phyloP scores from a whole-genome alignment of 495 filamentous ascomycete genomes.

The Lindgomyces ingoldianus region DNA sequence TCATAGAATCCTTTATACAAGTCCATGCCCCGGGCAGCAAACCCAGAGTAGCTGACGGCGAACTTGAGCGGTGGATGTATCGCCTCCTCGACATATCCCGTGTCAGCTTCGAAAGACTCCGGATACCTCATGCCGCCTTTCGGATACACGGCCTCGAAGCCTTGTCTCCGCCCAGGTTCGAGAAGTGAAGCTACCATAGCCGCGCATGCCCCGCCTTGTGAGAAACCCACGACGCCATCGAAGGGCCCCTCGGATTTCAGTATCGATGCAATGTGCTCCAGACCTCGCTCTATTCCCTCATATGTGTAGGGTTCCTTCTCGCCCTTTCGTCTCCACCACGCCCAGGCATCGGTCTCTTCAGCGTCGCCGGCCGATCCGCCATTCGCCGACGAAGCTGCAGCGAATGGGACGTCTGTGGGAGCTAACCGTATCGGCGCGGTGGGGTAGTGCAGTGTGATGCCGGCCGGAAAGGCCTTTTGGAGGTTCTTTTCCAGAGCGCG shows the following conservation, averaged over 20 bases:
- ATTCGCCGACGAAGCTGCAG: constrained; percentile 4
- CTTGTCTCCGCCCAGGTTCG: constrained; percentile 56
- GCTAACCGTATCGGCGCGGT: constrained; percentile 64
- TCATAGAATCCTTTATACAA: constrained; percentile 71
- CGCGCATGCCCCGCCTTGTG: constrained; percentile 48
- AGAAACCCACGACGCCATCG: constrained; percentile 50
- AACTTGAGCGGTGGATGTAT: constrained; percentile 69
- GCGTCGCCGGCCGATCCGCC: constrained; percentile 24
- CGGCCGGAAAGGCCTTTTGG: constrained; percentile 64
- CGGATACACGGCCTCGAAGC: constrained; percentile 47
- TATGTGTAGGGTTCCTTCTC: constrained; percentile 58
- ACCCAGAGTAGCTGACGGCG: constrained; percentile 77
- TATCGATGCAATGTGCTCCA: constrained; percentile 58
- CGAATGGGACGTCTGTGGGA: constrained; percentile 70
- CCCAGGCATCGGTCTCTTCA: constrained; percentile 63
- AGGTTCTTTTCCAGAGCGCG: constrained; percentile 81
- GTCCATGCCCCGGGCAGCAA: constrained; percentile 60
- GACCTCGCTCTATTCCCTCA: constrained; percentile 63
- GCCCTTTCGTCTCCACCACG: constrained; percentile 80
- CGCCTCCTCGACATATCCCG: constrained; percentile 49
- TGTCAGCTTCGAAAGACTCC: constrained; percentile 51
- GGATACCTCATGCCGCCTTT: constrained; percentile 53
- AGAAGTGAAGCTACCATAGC: constrained; percentile 66
- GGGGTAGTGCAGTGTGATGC: constrained; percentile 59
- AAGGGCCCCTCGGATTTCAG: constrained; percentile 55